These are phyloP conservation scores for Trifolium repens DNA, from an alignment of 306 rosid genomes.

Conservation along the genomic window DNA sequence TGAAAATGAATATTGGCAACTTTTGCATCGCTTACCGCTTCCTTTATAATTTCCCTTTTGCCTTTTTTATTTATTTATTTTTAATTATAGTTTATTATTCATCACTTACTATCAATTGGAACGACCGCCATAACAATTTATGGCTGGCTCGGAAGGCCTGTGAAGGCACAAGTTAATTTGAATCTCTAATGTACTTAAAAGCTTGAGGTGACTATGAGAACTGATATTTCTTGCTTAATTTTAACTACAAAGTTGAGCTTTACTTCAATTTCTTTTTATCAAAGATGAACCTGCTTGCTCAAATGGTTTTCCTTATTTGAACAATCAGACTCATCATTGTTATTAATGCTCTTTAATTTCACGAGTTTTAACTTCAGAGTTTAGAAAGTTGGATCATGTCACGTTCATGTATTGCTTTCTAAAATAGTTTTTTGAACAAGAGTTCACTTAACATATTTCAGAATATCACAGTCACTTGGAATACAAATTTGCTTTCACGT, in stretches of 20 bases:
- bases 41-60: neutral
- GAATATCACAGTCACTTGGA: no score
- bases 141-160: constrained; percentile 30
- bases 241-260: constrained; percentile 9
- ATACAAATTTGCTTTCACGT: no score
- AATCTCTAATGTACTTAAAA: constrained; percentile 16
- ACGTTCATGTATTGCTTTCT: no score
- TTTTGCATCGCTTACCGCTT: neutral
- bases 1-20: constrained; percentile 41
- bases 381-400: no score
- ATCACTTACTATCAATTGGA: constrained; percentile 20
- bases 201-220: constrained; percentile 24
- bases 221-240: neutral
- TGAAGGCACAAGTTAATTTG: neutral
- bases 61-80: neutral
- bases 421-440: no score
- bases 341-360: neutral
- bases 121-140: constrained; percentile 29
- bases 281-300: neutral
- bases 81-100: constrained; percentile 14
- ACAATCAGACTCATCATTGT: neutral
- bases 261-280: neutral
- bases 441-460: no score
- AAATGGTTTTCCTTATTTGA: neutral
- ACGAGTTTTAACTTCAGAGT: neutral